Base-by-base conservation (phyloP, 139 green algal species). In the Chlamydomonas incerta region DNA sequence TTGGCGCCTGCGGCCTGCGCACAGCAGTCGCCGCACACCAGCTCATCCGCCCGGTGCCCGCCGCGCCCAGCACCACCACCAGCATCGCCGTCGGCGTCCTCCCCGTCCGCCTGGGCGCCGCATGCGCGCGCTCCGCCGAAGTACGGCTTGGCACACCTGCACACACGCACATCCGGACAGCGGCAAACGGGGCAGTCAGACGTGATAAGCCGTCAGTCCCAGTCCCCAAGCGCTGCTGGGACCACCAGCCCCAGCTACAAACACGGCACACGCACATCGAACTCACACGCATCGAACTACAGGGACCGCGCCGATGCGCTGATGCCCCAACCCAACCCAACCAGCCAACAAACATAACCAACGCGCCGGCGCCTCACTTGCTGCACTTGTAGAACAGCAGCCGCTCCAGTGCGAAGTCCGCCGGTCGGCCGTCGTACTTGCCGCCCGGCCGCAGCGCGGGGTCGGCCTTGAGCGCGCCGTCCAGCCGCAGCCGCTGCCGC, bases 71-170 rank as follows among this genome's bases (percentile, higher is more conserved):
- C 60, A 0, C n/a, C 83, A 2, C 35, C 71, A 24, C 52, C 71
- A 0, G 29, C 75, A 11, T 0, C 66, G 29, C 60, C 28, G 3
- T 57, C 50, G 23, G 20, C 28, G 17, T 33, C 52, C 26, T 26
- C 52, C 34, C 28, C 66, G n/a, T 74, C 15, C 47, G 67, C 62
- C 29, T 37, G 57, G 0, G 66, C 62, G 34, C 72, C 88, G 74
- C 88, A 92, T 33, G 76, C 57, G 9, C 87, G 57, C 57, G 87
- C 58, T 11, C 88, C 88, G 28, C 88, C 88, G 35, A 82, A 92
- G 67, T 92, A 92, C 5, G 82, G 77, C 67, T 79, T 72, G 37
- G 52, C 21, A 75, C 88, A 92, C 66, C 69, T 80, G 67, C 33
- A 76, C 18, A 4, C 41, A 28, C n/a, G n/a, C n/a, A n/a, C n/a